Base-by-base conservation (phyloP, 164 flowering plant genomes). In the Cinnamomum micranthum region DNA sequence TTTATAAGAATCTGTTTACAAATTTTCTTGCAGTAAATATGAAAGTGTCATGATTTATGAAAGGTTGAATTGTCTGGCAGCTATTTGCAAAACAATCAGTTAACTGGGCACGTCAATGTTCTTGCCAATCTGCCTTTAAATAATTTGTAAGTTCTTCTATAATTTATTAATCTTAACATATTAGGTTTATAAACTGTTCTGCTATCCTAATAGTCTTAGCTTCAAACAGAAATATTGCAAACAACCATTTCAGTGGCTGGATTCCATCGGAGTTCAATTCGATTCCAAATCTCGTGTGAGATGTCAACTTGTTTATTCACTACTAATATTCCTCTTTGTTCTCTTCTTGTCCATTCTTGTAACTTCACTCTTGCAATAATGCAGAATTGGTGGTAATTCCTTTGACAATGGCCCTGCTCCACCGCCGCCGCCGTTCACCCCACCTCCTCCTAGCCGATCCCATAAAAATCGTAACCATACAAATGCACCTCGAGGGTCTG, bases 391-490 rank as follows among this genome's bases (percentile, higher is more conserved):
- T 80, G 99, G 98, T 65, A 95, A 93, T 78, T 81, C 91, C 19
- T 95, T 95, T 78, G 83, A 81, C 72, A 90, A 88, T 82, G 91
- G 94, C 76, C 95, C 92, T 75, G 95, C 97, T 79, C 95, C 97
- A 69, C 95, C 97, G 66, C 94, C 93, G 4, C 97, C 92, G 22
- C 93, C 98, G 65, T 91, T 78, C 77, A 84, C 82, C 25, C 73
- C 97, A 73, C 97, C 97, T 75, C 93, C 97, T 69, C 90, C 94
- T 41, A 81, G 84, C 71, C 85, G 83, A 81, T 78, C 87, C 68
- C 84, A 66, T 68, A 81, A 71, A 33, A 86, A 82, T 47, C 86
- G 60, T 41, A 85, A 76, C 80, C 78, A 65, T 78, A 65, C 78
- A 51, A 86, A 64, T 41, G 15, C 81, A 33, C 68, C 85, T 1